A percentile compares a stretch with the other conserved stretches of the same genome.
phyloP scores from a whole-genome alignment of 2,329 filamentous ascomycete genomes.

The Phoma sp. region DNA sequence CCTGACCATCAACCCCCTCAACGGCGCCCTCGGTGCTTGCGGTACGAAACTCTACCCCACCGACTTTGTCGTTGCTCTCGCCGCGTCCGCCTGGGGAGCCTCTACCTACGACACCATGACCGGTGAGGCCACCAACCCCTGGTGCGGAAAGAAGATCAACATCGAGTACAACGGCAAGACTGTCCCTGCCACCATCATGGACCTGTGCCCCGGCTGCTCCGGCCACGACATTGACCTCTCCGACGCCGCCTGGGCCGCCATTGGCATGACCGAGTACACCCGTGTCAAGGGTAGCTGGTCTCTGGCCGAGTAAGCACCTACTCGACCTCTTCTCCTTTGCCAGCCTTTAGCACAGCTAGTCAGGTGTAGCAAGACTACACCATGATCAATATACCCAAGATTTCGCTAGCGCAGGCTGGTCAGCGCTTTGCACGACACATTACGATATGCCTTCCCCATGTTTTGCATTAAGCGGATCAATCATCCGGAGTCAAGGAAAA shows the following conservation, averaged over 20 bases:
- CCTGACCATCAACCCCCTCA: constrained; percentile 46
- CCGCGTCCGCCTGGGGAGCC: constrained; percentile 32
- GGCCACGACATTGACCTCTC: constrained; percentile 41
- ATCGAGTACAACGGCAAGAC: constrained; percentile 41
- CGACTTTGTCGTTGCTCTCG: constrained; percentile 39
- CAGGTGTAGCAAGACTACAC: constrained; percentile 17
- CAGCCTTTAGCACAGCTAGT: constrained; percentile 33
- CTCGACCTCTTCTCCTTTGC: constrained; percentile 20
- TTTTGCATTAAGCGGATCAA: constrained; percentile 34
- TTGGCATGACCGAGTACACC: constrained; percentile 31
- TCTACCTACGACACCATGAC: constrained; percentile 41
- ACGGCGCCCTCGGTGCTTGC: constrained; percentile 39
- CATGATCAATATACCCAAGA: constrained; percentile 39
- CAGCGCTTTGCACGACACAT: constrained; percentile 50
- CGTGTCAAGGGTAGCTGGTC: constrained; percentile 38
- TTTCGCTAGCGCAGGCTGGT: constrained; percentile 49
- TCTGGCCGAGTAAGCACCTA: constrained; percentile 27
- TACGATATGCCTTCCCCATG: constrained; percentile 31
- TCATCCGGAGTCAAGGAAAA: constrained; percentile 32
- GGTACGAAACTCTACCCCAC: constrained; percentile 33
- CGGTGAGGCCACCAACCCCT: constrained; percentile 41
- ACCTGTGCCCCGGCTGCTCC: constrained; percentile 45
- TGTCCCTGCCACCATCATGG: constrained; percentile 38
- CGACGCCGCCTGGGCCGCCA: constrained; percentile 35
- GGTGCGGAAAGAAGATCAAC: constrained; percentile 44